Base-by-base conservation (phyloP, 805 yeast species). In the Starmerella bacillaris region DNA sequence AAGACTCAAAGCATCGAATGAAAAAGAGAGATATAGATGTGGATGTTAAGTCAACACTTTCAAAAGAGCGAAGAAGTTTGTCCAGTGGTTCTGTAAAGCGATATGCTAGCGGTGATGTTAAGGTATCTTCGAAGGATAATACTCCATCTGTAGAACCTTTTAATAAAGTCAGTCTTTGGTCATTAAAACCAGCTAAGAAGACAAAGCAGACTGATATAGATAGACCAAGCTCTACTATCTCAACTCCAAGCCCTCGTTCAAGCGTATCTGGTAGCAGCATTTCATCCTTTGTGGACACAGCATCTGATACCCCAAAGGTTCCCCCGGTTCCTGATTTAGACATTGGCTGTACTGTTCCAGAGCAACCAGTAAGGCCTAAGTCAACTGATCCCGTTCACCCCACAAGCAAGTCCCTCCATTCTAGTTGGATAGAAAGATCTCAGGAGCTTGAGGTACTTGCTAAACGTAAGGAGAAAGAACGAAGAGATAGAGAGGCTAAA, bases 401-500 rank as follows among this genome's bases (percentile, higher is more conserved):
- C 11, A 22, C 24, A 12, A 9, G 11, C 12, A 12, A 9, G 24
- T 9, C 9, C 9, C 11, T 9, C 7, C 18, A 26, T 11, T 15
- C 29, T 26, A 11, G 5, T 8, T 42, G 46, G 46, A 34, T 21
- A 2, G 44, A 35, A 20, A 33, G 46, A 2, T 39, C 42, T 3
- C 39, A 24, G 14, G 40, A 42, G 22, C 45, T 44, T 3, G 37
- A 27, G 4, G 44, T 43, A 37, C 45, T 44, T 15, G 40, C 39
- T 4, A 33, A 39, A 18, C 38, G 41, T 18, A 47, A 48, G 24
- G 55, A 49, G 30, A 39, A 47, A 30, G 58, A 55, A 29, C 52
- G 59, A 3, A 41, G 44, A 29, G 52, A 47, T 30, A 56, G 58
- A 8, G 55, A 52, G 31, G 45, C 45, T 4, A 42, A 44, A 21